phyloP scores from a whole-genome alignment of 768 basidiomycete genomes.

The Rickenella mellea region DNA sequence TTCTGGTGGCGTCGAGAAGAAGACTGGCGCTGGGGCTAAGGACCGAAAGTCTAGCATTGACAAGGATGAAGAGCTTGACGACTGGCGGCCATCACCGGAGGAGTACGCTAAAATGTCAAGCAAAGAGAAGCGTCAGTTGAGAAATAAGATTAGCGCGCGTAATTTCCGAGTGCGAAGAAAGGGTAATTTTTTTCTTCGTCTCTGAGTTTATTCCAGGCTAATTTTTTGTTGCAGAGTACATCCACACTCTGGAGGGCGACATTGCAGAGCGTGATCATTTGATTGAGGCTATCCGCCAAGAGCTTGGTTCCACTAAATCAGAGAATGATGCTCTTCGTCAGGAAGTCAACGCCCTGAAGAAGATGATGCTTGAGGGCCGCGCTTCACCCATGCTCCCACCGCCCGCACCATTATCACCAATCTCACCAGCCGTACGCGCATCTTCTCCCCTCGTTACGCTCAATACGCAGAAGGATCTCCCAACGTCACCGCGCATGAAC shows the following conservation, averaged over 20 bases:
- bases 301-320: constrained; percentile 67
- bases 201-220: background rate
- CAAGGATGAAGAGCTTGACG: constrained; percentile 52
- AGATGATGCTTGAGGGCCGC: constrained; percentile 61
- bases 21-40: constrained; percentile 24
- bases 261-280: constrained; percentile 88
- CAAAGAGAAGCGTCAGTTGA: constrained; percentile 91
- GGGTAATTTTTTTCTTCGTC: constrained; percentile 35
- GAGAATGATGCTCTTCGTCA: constrained; percentile 81
- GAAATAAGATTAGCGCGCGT: constrained; percentile 94
- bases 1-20: constrained; percentile 67
- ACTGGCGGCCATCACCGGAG: constrained; percentile 83
- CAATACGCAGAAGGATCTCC: constrained; percentile 73
- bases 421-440: constrained; percentile 25
- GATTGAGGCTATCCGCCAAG: constrained; percentile 77
- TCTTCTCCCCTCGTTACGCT: constrained; percentile 36
- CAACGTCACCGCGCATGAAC: constrained; percentile 46
- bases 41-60: constrained; percentile 26
- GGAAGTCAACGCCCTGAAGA: constrained; percentile 68
- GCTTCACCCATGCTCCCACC: constrained; percentile 33
- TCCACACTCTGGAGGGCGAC: constrained; percentile 86
- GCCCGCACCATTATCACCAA: constrained; percentile 28
- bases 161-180: constrained; percentile 94
- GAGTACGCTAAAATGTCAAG: constrained; percentile 92
- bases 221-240: constrained; percentile 58